phyloP scores from a whole-genome alignment of 257 asterid species.

The Eucommia ulmoides region DNA sequence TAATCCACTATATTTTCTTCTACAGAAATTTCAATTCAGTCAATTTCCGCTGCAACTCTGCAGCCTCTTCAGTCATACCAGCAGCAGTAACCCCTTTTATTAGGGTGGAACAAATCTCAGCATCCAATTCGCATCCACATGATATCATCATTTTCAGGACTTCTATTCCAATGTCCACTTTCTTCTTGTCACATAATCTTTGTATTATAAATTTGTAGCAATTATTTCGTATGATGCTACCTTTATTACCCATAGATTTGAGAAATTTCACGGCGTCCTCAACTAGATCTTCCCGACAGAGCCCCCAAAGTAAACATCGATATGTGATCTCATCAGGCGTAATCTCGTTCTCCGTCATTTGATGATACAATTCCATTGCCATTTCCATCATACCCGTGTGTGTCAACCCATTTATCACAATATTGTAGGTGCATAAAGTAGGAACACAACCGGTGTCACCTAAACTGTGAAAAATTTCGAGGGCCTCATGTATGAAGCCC shows the following conservation, averaged over 20 bases:
- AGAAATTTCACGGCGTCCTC: constrained; percentile 62
- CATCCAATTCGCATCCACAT: constrained; percentile 24
- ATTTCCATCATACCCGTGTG: constrained; percentile 57
- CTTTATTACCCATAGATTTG: constrained; percentile 31
- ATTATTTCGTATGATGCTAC: constrained; percentile 44
- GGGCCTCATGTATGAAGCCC: constrained; percentile 48
- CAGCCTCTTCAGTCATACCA: constrained; percentile 63
- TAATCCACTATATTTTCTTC: constrained; percentile 13
- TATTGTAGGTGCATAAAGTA: constrained; percentile 54
- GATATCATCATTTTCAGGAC: constrained; percentile 42
- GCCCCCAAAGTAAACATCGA: constrained; percentile 81
- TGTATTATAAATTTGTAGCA: constrained; percentile 61
- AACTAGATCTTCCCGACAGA: constrained; percentile 57
- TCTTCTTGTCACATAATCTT: constrained; percentile 44
- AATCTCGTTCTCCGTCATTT: constrained; percentile 43
- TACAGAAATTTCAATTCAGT: constrained; percentile 28
- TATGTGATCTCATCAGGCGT: constrained; percentile 72
- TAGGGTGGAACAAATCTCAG: constrained; percentile 26
- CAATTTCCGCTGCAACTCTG: constrained; percentile 38
- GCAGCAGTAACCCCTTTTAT: constrained; percentile 46
- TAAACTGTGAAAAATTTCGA: constrained; percentile 37
- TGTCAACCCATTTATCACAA: constrained; percentile 68
- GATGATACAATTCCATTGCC: constrained; percentile 52
- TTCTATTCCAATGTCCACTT: constrained; percentile 43
- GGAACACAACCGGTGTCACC: constrained; percentile 40